Evolutionary conservation across 305 asterid species (phyloP).

Genomic region (Rubia peregrina): DNA sequence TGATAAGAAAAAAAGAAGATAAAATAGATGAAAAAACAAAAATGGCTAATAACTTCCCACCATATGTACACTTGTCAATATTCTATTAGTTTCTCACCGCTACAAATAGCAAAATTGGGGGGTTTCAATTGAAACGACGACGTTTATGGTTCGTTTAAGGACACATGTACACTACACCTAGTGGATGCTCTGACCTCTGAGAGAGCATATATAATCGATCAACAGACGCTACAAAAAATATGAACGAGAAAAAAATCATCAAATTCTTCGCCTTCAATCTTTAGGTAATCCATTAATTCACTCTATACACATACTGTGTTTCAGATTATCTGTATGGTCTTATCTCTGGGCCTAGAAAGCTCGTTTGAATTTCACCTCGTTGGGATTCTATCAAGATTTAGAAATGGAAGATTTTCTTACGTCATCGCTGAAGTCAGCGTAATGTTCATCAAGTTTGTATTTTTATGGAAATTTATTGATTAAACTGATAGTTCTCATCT

Average conservation of each 20-base stretch:
- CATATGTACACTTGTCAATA: too few relatives aligned
- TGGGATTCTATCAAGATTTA: neutral
- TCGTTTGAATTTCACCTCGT: neutral
- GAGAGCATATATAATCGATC: neutral
- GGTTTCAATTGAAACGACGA: neutral
- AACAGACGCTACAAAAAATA: neutral
- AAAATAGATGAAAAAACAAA: too few relatives aligned
- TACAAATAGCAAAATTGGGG: too few relatives aligned
- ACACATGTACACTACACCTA: neutral
- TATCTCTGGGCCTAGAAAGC: neutral
- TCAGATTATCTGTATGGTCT: neutral
- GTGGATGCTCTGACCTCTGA: too few relatives aligned
- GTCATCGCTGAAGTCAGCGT: conserved; percentile 7
- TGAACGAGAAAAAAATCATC: neutral
- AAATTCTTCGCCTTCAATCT: neutral
- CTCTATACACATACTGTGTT: neutral
- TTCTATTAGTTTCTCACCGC: too few relatives aligned
- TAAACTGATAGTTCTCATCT: neutral
- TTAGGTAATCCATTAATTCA: neutral
- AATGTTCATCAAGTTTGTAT: neutral
- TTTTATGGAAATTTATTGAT: neutral
- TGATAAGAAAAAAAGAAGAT: too few relatives aligned
- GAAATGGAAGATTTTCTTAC: conserved; percentile 1
- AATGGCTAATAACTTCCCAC: too few relatives aligned
- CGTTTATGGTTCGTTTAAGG: neutral